Evolutionary conservation across 106 monocot genomes (phyloP).

Genomic region (Xerophyta viscosa): DNA sequence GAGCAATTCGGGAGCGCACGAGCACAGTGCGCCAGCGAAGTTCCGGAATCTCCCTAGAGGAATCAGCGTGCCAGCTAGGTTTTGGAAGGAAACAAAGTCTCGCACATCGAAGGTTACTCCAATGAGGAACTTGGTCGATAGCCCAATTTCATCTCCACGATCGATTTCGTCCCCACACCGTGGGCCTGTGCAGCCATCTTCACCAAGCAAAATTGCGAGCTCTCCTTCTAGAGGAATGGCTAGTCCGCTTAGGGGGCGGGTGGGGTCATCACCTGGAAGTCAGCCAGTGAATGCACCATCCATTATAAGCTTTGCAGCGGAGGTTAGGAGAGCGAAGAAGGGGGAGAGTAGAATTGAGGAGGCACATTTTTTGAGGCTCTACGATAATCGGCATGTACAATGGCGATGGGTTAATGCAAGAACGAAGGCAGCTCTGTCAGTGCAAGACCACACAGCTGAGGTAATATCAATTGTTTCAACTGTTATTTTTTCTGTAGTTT

Average conservation of each 20-base stretch:
- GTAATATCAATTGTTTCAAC: conserved; percentile 18
- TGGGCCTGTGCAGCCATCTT: conserved; percentile 26
- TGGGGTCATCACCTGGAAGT: conserved; percentile 2
- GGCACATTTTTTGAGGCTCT: conserved; percentile 54
- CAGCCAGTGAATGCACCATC: conserved; percentile 47
- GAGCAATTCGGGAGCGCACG: conserved; percentile 62
- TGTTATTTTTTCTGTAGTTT: not conserved
- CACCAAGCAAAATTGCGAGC: conserved; percentile 25
- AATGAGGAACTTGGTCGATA: conserved; percentile 33
- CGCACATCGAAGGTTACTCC: not conserved
- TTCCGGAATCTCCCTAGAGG: conserved; percentile 25
- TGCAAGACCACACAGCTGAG: conserved; percentile 37
- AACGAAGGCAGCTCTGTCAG: conserved; percentile 18
- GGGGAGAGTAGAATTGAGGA: conserved; percentile 71
- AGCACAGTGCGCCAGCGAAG: conserved; percentile 15
- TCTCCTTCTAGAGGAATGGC: conserved; percentile 44
- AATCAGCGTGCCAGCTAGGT: conserved; percentile 57
- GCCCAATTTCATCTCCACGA: conserved; percentile 21
- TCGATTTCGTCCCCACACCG: conserved; percentile 23
- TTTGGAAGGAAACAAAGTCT: conserved; percentile 72
- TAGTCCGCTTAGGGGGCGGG: conserved; percentile 46
- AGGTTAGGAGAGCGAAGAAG: conserved; percentile 63
- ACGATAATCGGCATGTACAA: conserved; percentile 65
- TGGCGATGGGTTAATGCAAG: conserved; percentile 67
- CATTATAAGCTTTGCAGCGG: conserved; percentile 66